These are phyloP conservation scores for Thuja plicata DNA, from an alignment of 83 land plant genomes.

Conservation along the genomic window DNA sequence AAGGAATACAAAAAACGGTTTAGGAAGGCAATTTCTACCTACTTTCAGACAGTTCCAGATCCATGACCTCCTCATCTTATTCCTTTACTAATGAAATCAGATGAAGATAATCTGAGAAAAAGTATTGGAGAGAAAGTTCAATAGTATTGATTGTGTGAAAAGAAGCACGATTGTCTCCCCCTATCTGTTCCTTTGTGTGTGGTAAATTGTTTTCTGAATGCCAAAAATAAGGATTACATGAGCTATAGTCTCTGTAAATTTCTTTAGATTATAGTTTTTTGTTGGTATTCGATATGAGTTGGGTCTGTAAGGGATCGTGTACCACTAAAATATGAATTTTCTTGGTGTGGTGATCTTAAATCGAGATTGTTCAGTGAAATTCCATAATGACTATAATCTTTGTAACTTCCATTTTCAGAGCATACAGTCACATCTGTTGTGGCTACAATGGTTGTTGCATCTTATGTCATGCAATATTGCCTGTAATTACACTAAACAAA, in stretches of 20 bases:
- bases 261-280: not conserved
- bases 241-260: not conserved
- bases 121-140: not conserved
- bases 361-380: not conserved
- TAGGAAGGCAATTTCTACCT: constrained; percentile 85
- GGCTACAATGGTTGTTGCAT: not conserved
- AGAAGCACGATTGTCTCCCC: not conserved
- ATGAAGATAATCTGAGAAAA: not conserved
- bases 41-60: constrained; percentile 87
- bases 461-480: not conserved
- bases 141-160: not conserved
- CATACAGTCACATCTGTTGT: not conserved
- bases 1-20: constrained; percentile 90
- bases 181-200: not conserved
- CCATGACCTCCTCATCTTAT: constrained; percentile 56
- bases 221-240: not conserved
- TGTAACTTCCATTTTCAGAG: not conserved
- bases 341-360: not conserved
- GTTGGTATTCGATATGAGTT: not conserved
- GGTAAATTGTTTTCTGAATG: not conserved
- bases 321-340: not conserved
- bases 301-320: not conserved
- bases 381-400: not conserved
- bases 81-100: not conserved
- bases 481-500: not conserved